A percentile compares a stretch with the other conserved stretches of the same genome.
phyloP scores from a whole-genome alignment of 345 rosid genomes.

The Hypericum perforatum region DNA sequence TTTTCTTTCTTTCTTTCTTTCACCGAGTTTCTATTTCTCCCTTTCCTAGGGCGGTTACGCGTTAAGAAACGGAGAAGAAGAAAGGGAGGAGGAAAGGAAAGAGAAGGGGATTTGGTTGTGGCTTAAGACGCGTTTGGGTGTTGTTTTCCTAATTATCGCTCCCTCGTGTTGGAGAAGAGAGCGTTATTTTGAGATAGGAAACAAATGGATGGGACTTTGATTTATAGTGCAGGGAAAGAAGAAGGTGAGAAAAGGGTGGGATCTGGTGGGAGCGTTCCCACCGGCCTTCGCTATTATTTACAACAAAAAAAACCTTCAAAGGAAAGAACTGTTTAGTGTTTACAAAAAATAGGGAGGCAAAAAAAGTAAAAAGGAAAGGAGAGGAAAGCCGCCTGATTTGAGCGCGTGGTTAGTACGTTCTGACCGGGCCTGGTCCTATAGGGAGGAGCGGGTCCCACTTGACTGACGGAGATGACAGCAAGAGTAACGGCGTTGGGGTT shows the following conservation, averaged over 20 bases:
- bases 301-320: background rate
- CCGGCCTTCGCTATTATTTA: conserved; percentile 1
- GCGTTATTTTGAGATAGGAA: background rate
- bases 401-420: no score
- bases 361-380: conserved; percentile 1
- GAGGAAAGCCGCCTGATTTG: background rate
- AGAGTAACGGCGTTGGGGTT: no score
- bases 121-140: background rate
- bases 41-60: no score
- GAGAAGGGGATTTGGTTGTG: background rate
- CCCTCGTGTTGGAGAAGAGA: background rate
- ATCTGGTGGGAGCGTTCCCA: conserved; percentile 2
- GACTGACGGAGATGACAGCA: no score
- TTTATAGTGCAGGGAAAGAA: background rate
- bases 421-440: no score
- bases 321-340: background rate
- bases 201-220: background rate
- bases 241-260: conserved; percentile 3
- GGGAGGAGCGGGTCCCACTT: no score
- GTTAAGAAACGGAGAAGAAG: background rate
- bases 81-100: background rate
- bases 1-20: background rate
- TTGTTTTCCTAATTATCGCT: no score
- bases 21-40: background rate
- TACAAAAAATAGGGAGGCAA: background rate